Evolutionary conservation across 805 yeast genomes (phyloP), one percentile per base, ranked within the genome.

Genomic region (Saccharomycopsis malanga): DNA sequence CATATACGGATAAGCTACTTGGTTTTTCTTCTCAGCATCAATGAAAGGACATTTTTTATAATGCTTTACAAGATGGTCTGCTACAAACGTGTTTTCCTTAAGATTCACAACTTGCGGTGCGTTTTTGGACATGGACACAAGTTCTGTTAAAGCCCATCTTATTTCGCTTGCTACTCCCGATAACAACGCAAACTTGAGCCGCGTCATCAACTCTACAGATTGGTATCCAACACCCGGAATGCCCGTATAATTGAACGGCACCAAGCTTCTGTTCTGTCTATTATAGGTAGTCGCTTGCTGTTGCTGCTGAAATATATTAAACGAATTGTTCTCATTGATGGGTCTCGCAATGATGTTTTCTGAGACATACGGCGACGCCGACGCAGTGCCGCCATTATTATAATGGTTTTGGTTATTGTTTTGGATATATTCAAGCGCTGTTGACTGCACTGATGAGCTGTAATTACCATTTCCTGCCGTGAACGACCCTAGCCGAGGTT

Each of bases 61-160:
- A 38, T 34, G 35, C n/a, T 36, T 14, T 7, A 48, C 25, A n/a
- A 51, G 38, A 24, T 42, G 25, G 20, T 51, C 50, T 12, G 29
- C 41, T 18, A 49, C 30, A 20, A 49, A 39, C 4, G 42, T 25
- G 29, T 49, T 39, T 12, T 34, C 36, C n/a, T 38, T 34, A 17
- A 52, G 34, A 29, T 49, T 49, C 4, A 52, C n/a, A 10, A 39
- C 3, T 3, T 39, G 42, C 5, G 53, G 48, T 14, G 32, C 20
- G 20, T 35, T 35, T 4, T 39, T 39, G 9, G 51, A 45, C 30
- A 52, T 25, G 15, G 34, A 23, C 9, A 46, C 44, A 4, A 52
- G 22, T 35, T 52, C 44, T 10, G 29, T 40, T n/a, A 52, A 35
- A 6, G 54, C 54, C 54, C 54, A 52, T 35, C 50, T 39, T 25